Evolutionary conservation across 2,329 filamentous ascomycete species (phyloP), one percentile per base, ranked within the genome.

Genomic region (Penicillium carneum): DNA sequence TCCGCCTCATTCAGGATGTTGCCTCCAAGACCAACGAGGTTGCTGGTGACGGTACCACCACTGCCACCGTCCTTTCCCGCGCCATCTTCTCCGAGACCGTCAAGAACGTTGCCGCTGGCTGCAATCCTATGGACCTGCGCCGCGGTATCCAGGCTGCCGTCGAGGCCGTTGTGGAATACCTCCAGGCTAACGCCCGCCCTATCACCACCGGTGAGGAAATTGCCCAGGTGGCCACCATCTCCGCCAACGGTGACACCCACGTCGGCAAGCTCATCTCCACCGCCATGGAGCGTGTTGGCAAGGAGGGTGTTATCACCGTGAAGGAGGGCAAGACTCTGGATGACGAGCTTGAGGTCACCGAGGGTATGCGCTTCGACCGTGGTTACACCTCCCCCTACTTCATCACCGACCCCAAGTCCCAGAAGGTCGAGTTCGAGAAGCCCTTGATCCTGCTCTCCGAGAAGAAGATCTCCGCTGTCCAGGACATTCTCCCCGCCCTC

Each of bases 401-500:
- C 87, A 99, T 99, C 85, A 99, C 95, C 84, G 95, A 99, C 77
- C 84, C 93, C 87, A 99, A 99, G 90, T 82, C 93, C 63, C 93
- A 96, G 81, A 99, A 99, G 89, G 93, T 98, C 61, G 95, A 99
- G 84, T 99, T 99, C 71, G 95, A 99, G 89, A 98, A 99, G 88
- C 95, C 95, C 69, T 83, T 99, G 77, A 95, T 99, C 79, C 91
- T 99, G 52, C 91, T 99, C 58, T 98, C 95, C 9, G 95, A 99
- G 88, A 98, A 97, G 91, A 99, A 99, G 90, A 99, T 99, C 82
- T 99, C 95, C 54, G 92, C 93, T 63, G 95, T 98, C 62, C 94
- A 98, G 84, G 95, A 99, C 82, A 98, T 99, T 77, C 94, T 99
- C 76, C 95, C 95, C 68, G 93, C 95, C 68, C 92, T 99, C 60